Base-by-base conservation (phyloP, 371 early-diverging fungal genomes). In the Globomyces sp. region DNA sequence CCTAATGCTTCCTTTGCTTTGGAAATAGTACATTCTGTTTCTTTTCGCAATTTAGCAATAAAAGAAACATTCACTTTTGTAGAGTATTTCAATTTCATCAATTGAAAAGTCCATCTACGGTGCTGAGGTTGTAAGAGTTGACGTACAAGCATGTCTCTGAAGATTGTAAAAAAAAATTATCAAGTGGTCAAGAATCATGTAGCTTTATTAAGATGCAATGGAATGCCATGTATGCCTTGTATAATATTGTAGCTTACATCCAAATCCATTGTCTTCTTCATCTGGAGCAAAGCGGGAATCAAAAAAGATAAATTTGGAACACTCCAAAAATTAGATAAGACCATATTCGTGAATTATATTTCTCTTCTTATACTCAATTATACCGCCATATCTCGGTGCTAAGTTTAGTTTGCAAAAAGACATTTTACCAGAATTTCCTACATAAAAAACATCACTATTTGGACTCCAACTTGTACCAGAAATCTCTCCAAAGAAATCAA, bases 1-100 rank as follows among this genome's bases (percentile, higher is more conserved):
- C 84, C 67, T 57, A 95, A 87, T 1, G 95, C 95, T 72, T 92
- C 91, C 65, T 89, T 90, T 49, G 94, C 95, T 71, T 92, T 92
- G 71, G 84, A 80, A 77, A 96, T 89, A 37, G 90, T 81, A 42
- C 91, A 87, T 69, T 91, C 86, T 51, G 92, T 90, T 68, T 93
- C 90, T 77, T 91, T 85, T 65, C 97, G 86, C 63, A 94, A 74
- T 58, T 77, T 71, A 48, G 87, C 85, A 37, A 95, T 69, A 37
- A 80, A 36, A 44, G 8, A 11, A 40, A 58, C 44, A 44, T 57
- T 65, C 40, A 57, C 9, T 57, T 57, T 57, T 6, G 47, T 47
- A 47, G 47, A 6, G 47, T 8, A 47, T 47, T 11, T 47, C 24
- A 24, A 24, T 24, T 24, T 24, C 24, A 24, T 24, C 24, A 24